Percentiles rank a stretch among this genome's conserved stretches.
Conservation (phyloP, 805 yeast genomes). For the Starmerella davenportii region DNA sequence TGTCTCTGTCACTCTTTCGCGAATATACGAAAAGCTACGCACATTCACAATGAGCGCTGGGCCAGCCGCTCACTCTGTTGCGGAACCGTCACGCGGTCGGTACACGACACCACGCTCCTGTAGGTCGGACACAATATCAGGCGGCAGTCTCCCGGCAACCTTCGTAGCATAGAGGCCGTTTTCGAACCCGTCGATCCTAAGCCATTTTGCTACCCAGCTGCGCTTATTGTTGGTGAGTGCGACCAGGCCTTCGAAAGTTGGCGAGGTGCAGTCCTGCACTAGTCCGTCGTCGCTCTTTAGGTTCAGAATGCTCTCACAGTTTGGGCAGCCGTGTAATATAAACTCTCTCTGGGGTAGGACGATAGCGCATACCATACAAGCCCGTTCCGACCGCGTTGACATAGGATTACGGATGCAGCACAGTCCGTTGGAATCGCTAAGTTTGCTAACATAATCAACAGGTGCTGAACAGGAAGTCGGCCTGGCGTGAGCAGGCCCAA, state of each 20-base stretch:
- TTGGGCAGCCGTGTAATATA: conserved; percentile 80
- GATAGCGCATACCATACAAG: conserved; percentile 92
- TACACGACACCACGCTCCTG: conserved; percentile 61
- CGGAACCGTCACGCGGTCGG: conserved; percentile 82
- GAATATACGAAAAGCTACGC: no score
- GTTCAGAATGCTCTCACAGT: conserved; percentile 78
- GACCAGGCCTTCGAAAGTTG: conserved; percentile 84
- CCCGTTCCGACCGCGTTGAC: conserved; percentile 42
- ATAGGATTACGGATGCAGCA: no score
- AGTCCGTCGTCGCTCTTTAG: conserved; percentile 63
- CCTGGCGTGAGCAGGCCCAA: no score
- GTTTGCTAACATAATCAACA: no score
- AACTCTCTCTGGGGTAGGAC: conserved; percentile 65
- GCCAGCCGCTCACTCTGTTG: conserved; percentile 24
- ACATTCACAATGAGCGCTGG: no score
- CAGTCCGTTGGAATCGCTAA: no score
- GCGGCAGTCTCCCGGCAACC: conserved; percentile 79
- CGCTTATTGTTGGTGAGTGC: conserved; percentile 70
- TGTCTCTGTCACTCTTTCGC: no score
- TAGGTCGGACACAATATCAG: conserved; percentile 58
- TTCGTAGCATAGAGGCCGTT: conserved; percentile 90
- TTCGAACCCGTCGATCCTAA: conserved; percentile 70
- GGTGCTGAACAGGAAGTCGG: no score
- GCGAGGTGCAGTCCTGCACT: conserved; percentile 84
- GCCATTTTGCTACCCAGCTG: conserved; percentile 96